Evolutionary conservation across 257 asterid genomes (phyloP).

Genomic region (Cynanchum wilfordii): DNA sequence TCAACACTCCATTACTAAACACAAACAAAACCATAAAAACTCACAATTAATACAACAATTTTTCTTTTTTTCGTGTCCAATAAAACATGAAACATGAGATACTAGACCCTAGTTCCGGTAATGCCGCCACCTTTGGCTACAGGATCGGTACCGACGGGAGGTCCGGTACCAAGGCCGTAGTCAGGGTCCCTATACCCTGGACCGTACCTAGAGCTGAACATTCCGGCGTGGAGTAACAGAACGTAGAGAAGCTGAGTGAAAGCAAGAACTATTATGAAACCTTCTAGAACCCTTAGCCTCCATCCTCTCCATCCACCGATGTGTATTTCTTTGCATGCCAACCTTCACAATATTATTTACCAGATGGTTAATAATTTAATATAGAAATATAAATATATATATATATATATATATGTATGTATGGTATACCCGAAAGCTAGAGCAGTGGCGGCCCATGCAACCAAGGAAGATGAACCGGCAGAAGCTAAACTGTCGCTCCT

Average conservation of each 20-base stretch:
- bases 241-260: conserved; percentile 65
- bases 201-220: conserved; percentile 64
- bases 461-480: conserved; percentile 59
- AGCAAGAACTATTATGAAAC: conserved; percentile 52
- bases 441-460: conserved; percentile 80
- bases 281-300: conserved; percentile 83
- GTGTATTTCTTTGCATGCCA: conserved; percentile 86
- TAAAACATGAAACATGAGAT: no score
- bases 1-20: no score
- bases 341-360: conserved; percentile 21
- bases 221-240: conserved; percentile 64
- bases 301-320: conserved; percentile 83
- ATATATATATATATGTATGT: neutral
- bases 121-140: conserved; percentile 32
- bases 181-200: conserved; percentile 41
- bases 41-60: no score
- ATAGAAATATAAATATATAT: neutral
- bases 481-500: conserved; percentile 81
- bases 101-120: conserved; percentile 29
- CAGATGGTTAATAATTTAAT: no score
- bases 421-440: conserved; percentile 69
- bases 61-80: neutral
- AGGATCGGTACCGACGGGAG: conserved; percentile 27
- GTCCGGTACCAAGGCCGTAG: conserved; percentile 28
- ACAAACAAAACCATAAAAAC: neutral